These are phyloP conservation scores for Thozetella sp. DNA, from an alignment of 495 filamentous ascomycete species.

Conservation along the genomic window DNA sequence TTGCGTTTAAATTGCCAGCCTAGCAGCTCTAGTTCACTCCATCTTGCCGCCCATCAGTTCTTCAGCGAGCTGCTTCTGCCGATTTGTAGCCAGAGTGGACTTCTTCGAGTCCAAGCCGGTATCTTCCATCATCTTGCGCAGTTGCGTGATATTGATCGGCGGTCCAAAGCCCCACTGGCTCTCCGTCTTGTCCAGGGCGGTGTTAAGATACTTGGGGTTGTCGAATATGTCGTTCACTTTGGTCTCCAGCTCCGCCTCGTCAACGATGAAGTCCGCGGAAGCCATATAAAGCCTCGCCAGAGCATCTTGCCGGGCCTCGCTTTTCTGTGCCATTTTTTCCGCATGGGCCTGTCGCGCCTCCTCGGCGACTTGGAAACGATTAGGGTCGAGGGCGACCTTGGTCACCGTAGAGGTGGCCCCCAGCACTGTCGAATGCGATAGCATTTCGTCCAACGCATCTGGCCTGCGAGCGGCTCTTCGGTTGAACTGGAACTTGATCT, in stretches of 20 bases:
- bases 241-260: constrained; percentile 39
- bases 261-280: constrained; percentile 45
- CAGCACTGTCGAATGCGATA: constrained; percentile 40
- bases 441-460: constrained; percentile 41
- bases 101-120: constrained; percentile 12
- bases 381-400: constrained; percentile 27
- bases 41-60: constrained; percentile 52
- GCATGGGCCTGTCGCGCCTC: constrained; percentile 21
- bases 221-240: constrained; percentile 37
- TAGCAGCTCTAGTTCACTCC: constrained; percentile 11
- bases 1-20: no score
- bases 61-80: constrained; percentile 47
- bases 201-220: constrained; percentile 14
- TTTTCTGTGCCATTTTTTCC: constrained; percentile 15
- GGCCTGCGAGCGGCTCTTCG: constrained; percentile 28
- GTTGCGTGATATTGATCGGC: constrained; percentile 29
- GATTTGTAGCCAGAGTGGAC: constrained; percentile 15
- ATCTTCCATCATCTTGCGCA: constrained; percentile 20
- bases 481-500: constrained; percentile 17
- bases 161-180: constrained; percentile 40
- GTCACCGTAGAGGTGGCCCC: constrained; percentile 24
- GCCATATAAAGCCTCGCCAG: constrained; percentile 47
- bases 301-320: constrained; percentile 43
- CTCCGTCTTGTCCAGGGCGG: constrained; percentile 10
- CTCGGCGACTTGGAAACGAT: constrained; percentile 29